Evolutionary conservation across 2,329 filamentous ascomycete species (phyloP).

Genomic region (Rutstroemia sp.): DNA sequence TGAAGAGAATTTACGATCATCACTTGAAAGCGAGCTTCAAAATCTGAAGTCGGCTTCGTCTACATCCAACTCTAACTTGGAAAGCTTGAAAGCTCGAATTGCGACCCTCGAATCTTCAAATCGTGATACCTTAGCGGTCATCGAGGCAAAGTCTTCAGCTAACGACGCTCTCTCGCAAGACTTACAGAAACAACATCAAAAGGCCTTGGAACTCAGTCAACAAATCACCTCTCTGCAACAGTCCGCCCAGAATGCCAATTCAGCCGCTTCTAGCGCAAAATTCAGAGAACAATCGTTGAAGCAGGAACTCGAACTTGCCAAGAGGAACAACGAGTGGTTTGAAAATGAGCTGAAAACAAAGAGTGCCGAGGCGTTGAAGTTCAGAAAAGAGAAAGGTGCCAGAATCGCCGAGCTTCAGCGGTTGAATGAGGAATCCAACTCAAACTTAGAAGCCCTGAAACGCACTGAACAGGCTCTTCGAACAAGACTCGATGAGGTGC

Average conservation of each 20-base stretch:
- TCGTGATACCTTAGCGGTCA: slow-evolving; percentile 78
- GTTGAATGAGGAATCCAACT: slow-evolving; percentile 75
- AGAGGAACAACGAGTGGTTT: slow-evolving; percentile 88
- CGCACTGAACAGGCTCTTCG: slow-evolving; percentile 75
- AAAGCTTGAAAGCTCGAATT: slow-evolving; percentile 74
- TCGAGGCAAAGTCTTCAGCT: slow-evolving; percentile 82
- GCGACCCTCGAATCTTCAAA: slow-evolving; percentile 84
- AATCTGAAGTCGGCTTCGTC: slow-evolving; percentile 67
- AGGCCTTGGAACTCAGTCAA: slow-evolving; percentile 74
- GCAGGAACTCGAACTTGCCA: slow-evolving; percentile 83
- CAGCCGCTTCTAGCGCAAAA: slow-evolving; percentile 70
- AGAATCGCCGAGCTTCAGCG: slow-evolving; percentile 84
- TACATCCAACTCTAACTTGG: slow-evolving; percentile 66
- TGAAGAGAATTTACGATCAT: slow-evolving; percentile 66
- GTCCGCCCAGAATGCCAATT: slow-evolving; percentile 72
- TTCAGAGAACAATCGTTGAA: slow-evolving; percentile 86
- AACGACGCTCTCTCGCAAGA: slow-evolving; percentile 83
- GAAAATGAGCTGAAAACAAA: slow-evolving; percentile 89
- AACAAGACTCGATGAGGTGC: slow-evolving; percentile 73
- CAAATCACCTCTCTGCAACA: slow-evolving; percentile 79
- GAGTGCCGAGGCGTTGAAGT: slow-evolving; percentile 77
- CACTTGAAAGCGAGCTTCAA: slow-evolving; percentile 76
- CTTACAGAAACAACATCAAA: slow-evolving; percentile 80
- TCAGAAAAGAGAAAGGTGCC: slow-evolving; percentile 88
- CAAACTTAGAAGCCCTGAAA: slow-evolving; percentile 68